A percentile compares a stretch with the other conserved stretches of the same genome.
These are phyloP conservation scores for Tephrocybe sp. DNA, from an alignment of 768 basidiomycete genomes.

Conservation along the genomic window DNA sequence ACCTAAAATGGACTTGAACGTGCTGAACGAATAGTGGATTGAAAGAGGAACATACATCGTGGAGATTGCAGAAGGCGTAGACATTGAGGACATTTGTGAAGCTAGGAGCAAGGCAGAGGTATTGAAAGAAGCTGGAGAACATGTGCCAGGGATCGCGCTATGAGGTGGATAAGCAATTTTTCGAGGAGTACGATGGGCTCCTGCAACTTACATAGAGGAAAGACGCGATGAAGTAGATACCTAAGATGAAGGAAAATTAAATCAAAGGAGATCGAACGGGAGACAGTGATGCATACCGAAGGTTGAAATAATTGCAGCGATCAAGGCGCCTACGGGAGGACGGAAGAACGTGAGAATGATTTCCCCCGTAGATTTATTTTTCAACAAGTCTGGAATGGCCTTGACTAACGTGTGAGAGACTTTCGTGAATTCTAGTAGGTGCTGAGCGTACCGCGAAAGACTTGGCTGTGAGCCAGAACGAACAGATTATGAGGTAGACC, in stretches of 20 bases:
- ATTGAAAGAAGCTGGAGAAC: conserved; percentile 92
- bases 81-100: conserved; percentile 96
- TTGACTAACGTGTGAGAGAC: conserved; percentile 19
- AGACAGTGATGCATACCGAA: conserved; percentile 55
- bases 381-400: conserved; percentile 54
- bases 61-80: conserved; percentile 96
- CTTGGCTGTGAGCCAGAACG: conserved; percentile 77
- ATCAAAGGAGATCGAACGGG: not conserved
- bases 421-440: not conserved
- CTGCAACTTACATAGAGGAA: conserved; percentile 77
- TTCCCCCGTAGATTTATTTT: conserved; percentile 44
- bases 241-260: conserved; percentile 28
- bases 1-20: conserved; percentile 41
- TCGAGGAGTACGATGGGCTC: not conserved
- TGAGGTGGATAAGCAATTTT: not conserved
- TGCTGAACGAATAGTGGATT: not conserved
- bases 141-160: conserved; percentile 98
- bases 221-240: conserved; percentile 82
- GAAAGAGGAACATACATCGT: conserved; percentile 57
- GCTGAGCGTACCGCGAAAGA: conserved; percentile 68
- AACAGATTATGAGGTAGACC: conserved; percentile 84
- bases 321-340: conserved; percentile 76
- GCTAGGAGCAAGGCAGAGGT: conserved; percentile 85
- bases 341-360: conserved; percentile 65
- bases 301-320: conserved; percentile 87